phyloP scores from a whole-genome alignment of 345 rosid species.

The Melastoma malabathricum region DNA sequence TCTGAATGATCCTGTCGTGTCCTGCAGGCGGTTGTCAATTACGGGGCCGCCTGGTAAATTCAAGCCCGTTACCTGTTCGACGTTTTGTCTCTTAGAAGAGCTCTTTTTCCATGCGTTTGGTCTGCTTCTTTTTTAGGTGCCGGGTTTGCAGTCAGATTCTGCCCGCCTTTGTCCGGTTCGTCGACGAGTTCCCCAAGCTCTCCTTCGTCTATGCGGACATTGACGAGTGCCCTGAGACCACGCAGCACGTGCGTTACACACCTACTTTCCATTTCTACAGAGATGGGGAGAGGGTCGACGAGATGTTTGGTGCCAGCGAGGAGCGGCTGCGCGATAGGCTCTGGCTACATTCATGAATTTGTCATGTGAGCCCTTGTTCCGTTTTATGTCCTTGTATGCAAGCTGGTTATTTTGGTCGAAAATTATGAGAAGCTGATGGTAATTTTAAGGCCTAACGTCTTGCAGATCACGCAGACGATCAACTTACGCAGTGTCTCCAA shows the following conservation, averaged over 20 bases:
- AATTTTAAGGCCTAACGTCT: no score
- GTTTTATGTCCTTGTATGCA: no score
- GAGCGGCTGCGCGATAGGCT: slow-evolving; percentile 76
- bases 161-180: slow-evolving; percentile 59
- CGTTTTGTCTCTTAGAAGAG: slow-evolving; percentile 1
- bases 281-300: slow-evolving; percentile 77
- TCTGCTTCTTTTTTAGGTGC: slow-evolving; percentile 40
- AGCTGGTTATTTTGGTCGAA: no score
- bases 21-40: slow-evolving; percentile 44
- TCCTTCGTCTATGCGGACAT: slow-evolving; percentile 76
- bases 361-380: no score
- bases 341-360: slow-evolving; percentile 76
- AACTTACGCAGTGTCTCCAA: no score
- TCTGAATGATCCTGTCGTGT: neutral
- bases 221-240: slow-evolving; percentile 86
- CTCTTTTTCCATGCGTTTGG: neutral
- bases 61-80: slow-evolving; percentile 28
- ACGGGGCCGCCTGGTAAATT: slow-evolving; percentile 53
- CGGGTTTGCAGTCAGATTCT: slow-evolving; percentile 70
- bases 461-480: no score
- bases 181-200: slow-evolving; percentile 49
- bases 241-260: slow-evolving; percentile 72
- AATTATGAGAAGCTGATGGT: no score
- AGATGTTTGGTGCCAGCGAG: slow-evolving; percentile 92
- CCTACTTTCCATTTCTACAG: slow-evolving; percentile 86